These are phyloP conservation scores for Neoscytalidium dimidiatum DNA, from an alignment of 2,329 filamentous ascomycete species.

Conservation along the genomic window DNA sequence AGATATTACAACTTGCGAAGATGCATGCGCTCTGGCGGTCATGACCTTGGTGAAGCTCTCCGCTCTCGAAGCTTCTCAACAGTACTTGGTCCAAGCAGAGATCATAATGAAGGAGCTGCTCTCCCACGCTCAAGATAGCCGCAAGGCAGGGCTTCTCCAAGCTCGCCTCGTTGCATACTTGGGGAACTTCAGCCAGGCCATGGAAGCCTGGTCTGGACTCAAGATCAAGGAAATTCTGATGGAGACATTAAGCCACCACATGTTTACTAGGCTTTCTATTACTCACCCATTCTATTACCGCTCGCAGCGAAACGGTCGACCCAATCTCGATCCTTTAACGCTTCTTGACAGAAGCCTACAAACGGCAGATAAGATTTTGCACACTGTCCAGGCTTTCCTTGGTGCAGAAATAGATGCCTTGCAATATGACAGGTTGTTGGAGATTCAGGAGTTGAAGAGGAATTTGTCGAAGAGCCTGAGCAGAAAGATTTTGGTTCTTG, in stretches of 20 bases:
- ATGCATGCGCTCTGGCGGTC: slow-evolving; percentile 5
- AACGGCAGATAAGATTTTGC: background rate
- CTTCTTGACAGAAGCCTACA: slow-evolving; percentile 4
- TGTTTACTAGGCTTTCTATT: slow-evolving; percentile 12
- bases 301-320: background rate
- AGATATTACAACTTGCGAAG: slow-evolving; percentile 7
- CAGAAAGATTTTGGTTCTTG: slow-evolving; percentile 12
- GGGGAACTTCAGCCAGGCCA: slow-evolving; percentile 6
- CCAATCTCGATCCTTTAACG: slow-evolving; percentile 2
- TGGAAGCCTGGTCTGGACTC: background rate
- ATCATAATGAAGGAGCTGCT: slow-evolving; percentile 8
- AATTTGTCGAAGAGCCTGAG: slow-evolving; percentile 9
- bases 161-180: background rate
- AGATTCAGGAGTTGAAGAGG: slow-evolving; percentile 17
- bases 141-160: slow-evolving; percentile 13
- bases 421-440: slow-evolving; percentile 16
- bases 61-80: slow-evolving; percentile 5
- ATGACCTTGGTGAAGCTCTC: slow-evolving; percentile 15
- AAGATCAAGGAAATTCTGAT: slow-evolving; percentile 16
- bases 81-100: slow-evolving; percentile 11
- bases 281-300: slow-evolving; percentile 10
- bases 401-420: slow-evolving; percentile 16
- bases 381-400: slow-evolving; percentile 7
- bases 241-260: slow-evolving; percentile 18
- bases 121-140: background rate